Percentiles rank a stretch among this genome's conserved stretches.
Conservation (phyloP, 164 flowering plant genomes). For the Buxus sempervirens region DNA sequence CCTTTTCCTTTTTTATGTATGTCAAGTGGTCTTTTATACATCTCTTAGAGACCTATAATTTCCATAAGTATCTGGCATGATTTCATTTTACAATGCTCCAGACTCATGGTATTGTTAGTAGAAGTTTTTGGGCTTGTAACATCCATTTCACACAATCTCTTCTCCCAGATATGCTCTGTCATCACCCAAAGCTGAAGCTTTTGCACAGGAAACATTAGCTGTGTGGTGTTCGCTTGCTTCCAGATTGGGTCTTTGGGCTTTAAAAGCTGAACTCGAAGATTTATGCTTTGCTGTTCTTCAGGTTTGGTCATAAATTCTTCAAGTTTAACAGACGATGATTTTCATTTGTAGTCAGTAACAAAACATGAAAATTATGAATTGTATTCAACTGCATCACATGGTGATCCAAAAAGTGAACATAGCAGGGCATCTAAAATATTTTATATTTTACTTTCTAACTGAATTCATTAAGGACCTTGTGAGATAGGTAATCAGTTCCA, state of each 20-base stretch:
- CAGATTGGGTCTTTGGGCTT: slow-evolving; percentile 91
- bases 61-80: neutral
- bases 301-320: slow-evolving; percentile 33
- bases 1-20: neutral
- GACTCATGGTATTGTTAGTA: no score
- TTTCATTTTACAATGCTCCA: neutral
- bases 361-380: neutral
- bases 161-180: slow-evolving; percentile 74
- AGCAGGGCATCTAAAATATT: neutral
- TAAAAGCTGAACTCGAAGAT: slow-evolving; percentile 96
- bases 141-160: neutral
- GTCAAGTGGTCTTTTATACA: neutral
- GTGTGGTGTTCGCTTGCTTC: slow-evolving; percentile 99
- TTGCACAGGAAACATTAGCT: slow-evolving; percentile 85
- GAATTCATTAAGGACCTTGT: neutral
- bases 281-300: slow-evolving; percentile 94
- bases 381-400: neutral
- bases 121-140: no score
- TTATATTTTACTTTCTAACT: neutral
- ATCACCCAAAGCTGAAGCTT: slow-evolving; percentile 77
- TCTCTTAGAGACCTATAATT: neutral
- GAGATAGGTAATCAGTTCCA: neutral
- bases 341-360: neutral
- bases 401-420: neutral
- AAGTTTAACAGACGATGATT: neutral